Evolutionary conservation across 345 rosid species (phyloP), one percentile per base, ranked within the genome.

Genomic region (Turritis glabra): DNA sequence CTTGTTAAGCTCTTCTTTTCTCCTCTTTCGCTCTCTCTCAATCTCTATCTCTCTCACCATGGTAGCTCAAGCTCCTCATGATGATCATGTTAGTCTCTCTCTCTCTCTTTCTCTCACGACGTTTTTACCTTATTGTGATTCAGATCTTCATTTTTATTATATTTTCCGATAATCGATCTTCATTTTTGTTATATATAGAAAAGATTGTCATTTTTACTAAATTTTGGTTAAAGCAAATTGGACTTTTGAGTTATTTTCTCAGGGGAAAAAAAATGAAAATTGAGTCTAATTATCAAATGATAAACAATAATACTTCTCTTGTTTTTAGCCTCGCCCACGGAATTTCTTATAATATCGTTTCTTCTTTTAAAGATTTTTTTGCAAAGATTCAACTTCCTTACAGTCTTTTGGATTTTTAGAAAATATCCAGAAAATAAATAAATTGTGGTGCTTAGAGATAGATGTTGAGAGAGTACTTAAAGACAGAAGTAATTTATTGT

Each of bases 31-130:
- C 35, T 41, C 53, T 29, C 22, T 61, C 26, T 78, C 53, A 26
- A 71, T 22, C 17, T 43, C 32, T 8, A 10, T 65, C 71, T 53
- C 33, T 9, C 48, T 54, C 68, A 62, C 59, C 46, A 80, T 78
- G 86, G 77, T 66, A 68, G 37, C 71, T 59, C 62, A 80, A 78
- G 63, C 75, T 29, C 64, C 69, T 32, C 61, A 62, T n/a, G 51
- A 72, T 19, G 46, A 43, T 58, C 5, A 73, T 52, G 84, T 83
- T 50, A 75, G 86, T 73, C 50, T 23, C 67, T 35, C 33, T 65
- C 47, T 69, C 15, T 38, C 22, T 23, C 61, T 33, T 3, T 26
- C 5, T 73, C 18, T 56, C 38, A 32, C 54, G 21, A 25, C 21
- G 11, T 64, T 22, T n/a, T 32, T 30, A 19, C 7, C 17, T 56